Conservation (phyloP, 2,329 filamentous ascomycete species). For the Colletotrichum australisinense region DNA sequence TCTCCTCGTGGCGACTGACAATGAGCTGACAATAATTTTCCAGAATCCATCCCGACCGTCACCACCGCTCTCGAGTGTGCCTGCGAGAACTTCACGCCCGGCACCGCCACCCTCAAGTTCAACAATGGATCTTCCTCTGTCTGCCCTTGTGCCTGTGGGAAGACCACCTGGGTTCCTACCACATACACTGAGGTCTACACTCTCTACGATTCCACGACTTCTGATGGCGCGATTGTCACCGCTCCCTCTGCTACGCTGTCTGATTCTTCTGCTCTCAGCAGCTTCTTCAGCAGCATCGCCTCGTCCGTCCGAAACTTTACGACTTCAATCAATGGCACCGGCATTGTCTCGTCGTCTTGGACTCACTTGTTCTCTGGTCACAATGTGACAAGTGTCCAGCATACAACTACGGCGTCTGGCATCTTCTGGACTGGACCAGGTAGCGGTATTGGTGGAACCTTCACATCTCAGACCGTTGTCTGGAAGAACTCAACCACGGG, state of each 20-base stretch:
- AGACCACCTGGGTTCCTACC: not conserved
- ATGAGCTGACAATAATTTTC: not conserved
- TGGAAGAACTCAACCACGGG: not conserved
- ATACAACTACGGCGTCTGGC: not conserved
- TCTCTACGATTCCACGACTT: not conserved
- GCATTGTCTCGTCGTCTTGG: not conserved
- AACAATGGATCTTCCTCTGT: not conserved
- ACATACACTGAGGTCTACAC: slow-evolving; percentile 16
- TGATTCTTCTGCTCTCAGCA: not conserved
- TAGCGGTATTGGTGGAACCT: not conserved
- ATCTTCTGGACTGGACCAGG: not conserved
- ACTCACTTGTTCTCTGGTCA: not conserved
- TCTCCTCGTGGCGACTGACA: accelerated
- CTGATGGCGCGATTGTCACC: not conserved
- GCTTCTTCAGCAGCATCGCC: not conserved
- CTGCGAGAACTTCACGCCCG: not conserved
- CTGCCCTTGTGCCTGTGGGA: slow-evolving; percentile 4
- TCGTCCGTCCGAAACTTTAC: not conserved
- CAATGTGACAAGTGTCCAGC: not conserved
- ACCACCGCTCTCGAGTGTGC: not conserved
- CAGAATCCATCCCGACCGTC: not conserved
- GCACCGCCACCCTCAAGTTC: not conserved
- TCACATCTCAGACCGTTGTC: not conserved
- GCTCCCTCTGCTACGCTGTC: not conserved
- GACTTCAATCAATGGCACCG: not conserved